Conservation (phyloP, 2,329 filamentous ascomycete genomes). For the Lasiodiplodia hormozganensis region DNA sequence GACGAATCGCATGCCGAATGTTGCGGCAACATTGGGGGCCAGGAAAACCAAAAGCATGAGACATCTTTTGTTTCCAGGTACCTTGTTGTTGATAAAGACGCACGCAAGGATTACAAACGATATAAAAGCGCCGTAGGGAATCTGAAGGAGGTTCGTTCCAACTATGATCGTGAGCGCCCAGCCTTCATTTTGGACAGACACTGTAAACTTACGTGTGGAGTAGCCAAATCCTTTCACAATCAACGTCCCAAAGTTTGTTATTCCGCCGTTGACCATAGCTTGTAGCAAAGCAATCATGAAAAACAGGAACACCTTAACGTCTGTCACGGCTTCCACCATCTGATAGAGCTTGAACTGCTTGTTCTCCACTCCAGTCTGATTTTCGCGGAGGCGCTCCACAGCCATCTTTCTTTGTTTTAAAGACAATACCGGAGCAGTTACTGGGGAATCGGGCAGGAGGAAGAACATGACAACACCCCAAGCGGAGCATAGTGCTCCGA, state of each 20-base stretch:
- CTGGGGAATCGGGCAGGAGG: constrained; percentile 71
- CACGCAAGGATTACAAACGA: constrained; percentile 35
- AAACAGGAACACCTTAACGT: constrained; percentile 49
- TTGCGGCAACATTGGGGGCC: background rate
- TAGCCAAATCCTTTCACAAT: constrained; percentile 52
- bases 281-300: constrained; percentile 43
- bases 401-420: constrained; percentile 32
- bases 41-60: background rate
- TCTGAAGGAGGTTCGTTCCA: constrained; percentile 40
- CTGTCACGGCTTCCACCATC: constrained; percentile 52
- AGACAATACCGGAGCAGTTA: constrained; percentile 64
- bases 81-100: background rate
- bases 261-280: constrained; percentile 51
- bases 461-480: constrained; percentile 33
- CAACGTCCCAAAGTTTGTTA: constrained; percentile 46
- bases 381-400: constrained; percentile 52
- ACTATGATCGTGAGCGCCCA: background rate
- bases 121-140: constrained; percentile 36
- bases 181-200: no score
- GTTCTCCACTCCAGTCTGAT: constrained; percentile 60
- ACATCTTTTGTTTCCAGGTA: background rate
- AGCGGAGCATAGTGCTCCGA: background rate
- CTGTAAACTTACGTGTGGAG: constrained; percentile 26
- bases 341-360: constrained; percentile 57
- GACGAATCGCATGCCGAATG: constrained; percentile 6